Evolutionary conservation across 768 basidiomycete species (phyloP), one percentile per base, ranked within the genome.

Genomic region (Leucosporidium creatinivorum): DNA sequence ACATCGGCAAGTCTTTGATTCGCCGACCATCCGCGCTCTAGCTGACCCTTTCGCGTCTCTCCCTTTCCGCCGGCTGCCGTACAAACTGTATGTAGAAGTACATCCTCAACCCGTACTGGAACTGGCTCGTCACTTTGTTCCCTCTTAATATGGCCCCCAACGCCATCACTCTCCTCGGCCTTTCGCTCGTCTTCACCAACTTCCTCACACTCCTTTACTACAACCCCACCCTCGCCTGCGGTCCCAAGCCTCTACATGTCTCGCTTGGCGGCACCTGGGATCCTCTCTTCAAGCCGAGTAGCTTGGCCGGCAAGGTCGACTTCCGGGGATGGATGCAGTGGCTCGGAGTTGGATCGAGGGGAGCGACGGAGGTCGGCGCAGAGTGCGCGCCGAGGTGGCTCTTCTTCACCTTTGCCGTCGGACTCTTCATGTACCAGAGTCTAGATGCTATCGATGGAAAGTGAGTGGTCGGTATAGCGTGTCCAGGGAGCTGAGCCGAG

Each of bases 381-480:
- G 7, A 75, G 12, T 84, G 84, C 1, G 86, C 86, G 3, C 92
- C 93, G 0, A 82, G 83, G 51, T 94, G 93, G 93, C 80, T 97
- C 23, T 98, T 93, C 78, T 88, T 89, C 76, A 93, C 91, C 9
- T 97, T 92, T 87, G 90, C 85, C 1, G 77, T 85, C 49, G 93
- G 93, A 2, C 79, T 99, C 58, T 98, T 98, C 77, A 77, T 88
- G 64, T 99, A 99, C 75, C 94, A 99, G 79, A 88, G 81, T 30
- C 82, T 93, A 28, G 91, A 93, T 77, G 87, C 89, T 19, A 89
- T 92, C 59, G 92, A 94, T 76, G 91, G 94, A 21, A 97, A 97
- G 39, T 44, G 39, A 44, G 39, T 44, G 39, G 8, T 36, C 33
- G 33, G 6, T 36, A 12, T 36, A 36, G 33, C 12, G 33, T 12